Conservation (phyloP, 2,329 filamentous ascomycete species). For the Huntiella bhutanensis region DNA sequence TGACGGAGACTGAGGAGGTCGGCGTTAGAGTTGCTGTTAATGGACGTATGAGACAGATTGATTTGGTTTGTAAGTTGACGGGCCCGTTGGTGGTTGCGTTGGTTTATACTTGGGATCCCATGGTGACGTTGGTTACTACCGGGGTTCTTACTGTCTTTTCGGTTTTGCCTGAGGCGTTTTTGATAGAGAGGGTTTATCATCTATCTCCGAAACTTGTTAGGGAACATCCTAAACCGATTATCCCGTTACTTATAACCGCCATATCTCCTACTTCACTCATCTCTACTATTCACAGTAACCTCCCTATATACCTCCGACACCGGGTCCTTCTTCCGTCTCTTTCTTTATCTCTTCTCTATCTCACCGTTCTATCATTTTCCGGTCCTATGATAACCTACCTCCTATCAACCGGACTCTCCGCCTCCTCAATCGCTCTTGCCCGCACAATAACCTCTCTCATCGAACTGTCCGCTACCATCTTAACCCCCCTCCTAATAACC, state of each 20-base stretch:
- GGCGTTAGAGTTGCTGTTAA: constrained; percentile 24
- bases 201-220: constrained; percentile 13
- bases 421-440: constrained; percentile 32
- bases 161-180: constrained; percentile 31
- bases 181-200: constrained; percentile 22
- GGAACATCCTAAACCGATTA: not conserved
- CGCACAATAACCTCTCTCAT: constrained; percentile 33
- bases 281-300: not conserved
- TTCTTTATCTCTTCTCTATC: constrained; percentile 37
- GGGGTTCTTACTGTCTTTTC: constrained; percentile 31
- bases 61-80: constrained; percentile 38
- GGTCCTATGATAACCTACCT: constrained; percentile 49
- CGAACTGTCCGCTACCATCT: constrained; percentile 42
- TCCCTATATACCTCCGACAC: constrained; percentile 31
- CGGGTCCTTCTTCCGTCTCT: constrained; percentile 41
- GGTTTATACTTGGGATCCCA: constrained; percentile 28
- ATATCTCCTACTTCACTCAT: not conserved
- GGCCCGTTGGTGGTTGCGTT: constrained; percentile 37
- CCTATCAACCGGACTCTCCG: constrained; percentile 31
- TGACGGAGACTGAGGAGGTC: constrained; percentile 10
- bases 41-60: constrained; percentile 42
- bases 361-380: constrained; percentile 39
- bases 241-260: not conserved
- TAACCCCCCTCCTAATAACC: constrained; percentile 35
- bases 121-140: constrained; percentile 28